Evolutionary conservation across 2,329 filamentous ascomycete species (phyloP), one percentile per base, ranked within the genome.

Genomic region (Sporothrix humicola): DNA sequence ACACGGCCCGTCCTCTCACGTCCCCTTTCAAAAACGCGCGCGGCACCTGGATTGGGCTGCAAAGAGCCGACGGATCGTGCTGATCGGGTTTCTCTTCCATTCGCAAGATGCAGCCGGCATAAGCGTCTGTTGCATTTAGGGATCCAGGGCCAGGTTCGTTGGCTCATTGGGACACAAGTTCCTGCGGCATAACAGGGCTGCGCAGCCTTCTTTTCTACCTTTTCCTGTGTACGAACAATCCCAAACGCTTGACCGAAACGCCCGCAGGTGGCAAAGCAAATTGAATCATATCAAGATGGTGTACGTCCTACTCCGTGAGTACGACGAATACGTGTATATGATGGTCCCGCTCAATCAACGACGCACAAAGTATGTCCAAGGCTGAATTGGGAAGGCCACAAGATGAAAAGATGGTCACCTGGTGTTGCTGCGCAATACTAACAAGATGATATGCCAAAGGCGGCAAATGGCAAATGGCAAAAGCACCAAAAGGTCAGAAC

Each of bases 61-160:
- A 42, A 65, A 46, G 59, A 23, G 59, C 59, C n/a, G 59, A 44
- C 59, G 59, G 37, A 46, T 46, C 59, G 59, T 23, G 37, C 59
- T 37, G 59, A 46, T n/a, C 59, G 46, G 20, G 31, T 37, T 7
- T n/a, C 37, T 20, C 59, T 44, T n/a, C 59, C 12, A 44, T 44
- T 23, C 31, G 59, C n/a, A 46, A 42, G 37, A 65, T 65, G 59
- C 37, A 46, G 37, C 37, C 59, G 59, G 37, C 59, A 65, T 65
- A 46, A 65, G 59, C 59, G 17, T 65, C n/a, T 23, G n/a, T 5
- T 42, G 23, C n/a, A 44, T 42, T 23, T 7, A 1, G 9, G 17
- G 20, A 46, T 61, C 37, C 59, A 44, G n/a, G n/a, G 37, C 37
- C 59, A 44, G n/a, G n/a, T 15, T 56, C 20, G 20, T 56, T 56